Base-by-base conservation (phyloP, 2,329 filamentous ascomycete genomes). In the Xylaria sp. region DNA sequence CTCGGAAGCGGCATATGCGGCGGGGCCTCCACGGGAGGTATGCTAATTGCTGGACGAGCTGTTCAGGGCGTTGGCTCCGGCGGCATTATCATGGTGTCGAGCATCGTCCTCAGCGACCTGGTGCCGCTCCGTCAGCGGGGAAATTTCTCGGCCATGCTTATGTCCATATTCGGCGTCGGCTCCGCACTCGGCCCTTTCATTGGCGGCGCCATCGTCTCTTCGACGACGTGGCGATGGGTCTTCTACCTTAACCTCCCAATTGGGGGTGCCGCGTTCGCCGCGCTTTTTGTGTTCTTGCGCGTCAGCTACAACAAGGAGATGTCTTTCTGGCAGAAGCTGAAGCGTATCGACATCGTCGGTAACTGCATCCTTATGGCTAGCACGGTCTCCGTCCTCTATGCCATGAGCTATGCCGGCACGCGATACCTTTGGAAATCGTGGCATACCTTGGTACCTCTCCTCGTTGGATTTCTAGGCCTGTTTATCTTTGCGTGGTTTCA, bases 191-290 rank as follows among this genome's bases (percentile, higher is more conserved):
- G 50, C 13, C 50, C 54, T 2, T 41, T 48, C 11, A 43, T 57
- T 2, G 50, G 54, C 11, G 54, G 54, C 7, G 50, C 40, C 2
- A 54, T 57, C 8, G 54, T 57, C n/a, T 16, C 21, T 9, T 20
- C 40, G 22, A 54, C 44, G 4, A 44, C 48, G 4, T 58, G 52
- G 55, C 42, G 48, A 7, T 58, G 55, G 55, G 41, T 55, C 29
- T 58, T 58, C 44, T 57, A 34, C n/a, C 48, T 57, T 16, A 57
- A 54, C 18, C 40, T 57, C 2, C 54, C 50, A 1, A 46, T 54
- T 16, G 55, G 51, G 0, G 51, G 48, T 1, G 19, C 37, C 3
- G 18, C 45, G 2, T n/a, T 58, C 34, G 13, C 44, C 2, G 22
- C 55, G 4, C 9, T 55, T 1, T 56, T 41, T 26, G 4, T 48